These are phyloP conservation scores for Candida wancherniae DNA, from an alignment of 805 yeast species.

Conservation along the genomic window DNA sequence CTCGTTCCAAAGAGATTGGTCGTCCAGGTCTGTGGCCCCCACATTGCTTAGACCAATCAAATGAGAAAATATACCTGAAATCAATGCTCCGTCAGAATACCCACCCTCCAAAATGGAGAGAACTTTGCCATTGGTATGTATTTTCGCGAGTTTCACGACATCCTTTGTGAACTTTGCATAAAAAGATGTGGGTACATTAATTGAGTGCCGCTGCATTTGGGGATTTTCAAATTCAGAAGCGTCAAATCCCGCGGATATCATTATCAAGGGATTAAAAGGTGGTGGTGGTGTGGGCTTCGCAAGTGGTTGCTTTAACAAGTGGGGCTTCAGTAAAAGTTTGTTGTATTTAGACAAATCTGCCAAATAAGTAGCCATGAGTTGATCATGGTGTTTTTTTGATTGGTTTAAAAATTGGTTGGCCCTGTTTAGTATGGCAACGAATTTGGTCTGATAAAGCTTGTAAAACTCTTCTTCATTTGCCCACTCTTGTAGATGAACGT, in stretches of 20 bases:
- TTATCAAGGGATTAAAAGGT: constrained; percentile 46
- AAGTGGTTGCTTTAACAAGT: constrained; percentile 23
- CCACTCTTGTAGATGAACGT: constrained; percentile 72
- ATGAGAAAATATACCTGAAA: constrained; percentile 77
- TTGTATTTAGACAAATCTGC: constrained; percentile 24
- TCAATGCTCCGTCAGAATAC: constrained; percentile 74
- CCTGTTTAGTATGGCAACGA: constrained; percentile 55
- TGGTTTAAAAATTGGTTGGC: constrained; percentile 61
- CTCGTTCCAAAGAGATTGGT: constrained; percentile 45
- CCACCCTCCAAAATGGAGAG: constrained; percentile 81
- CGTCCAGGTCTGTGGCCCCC: constrained; percentile 21
- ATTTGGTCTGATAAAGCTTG: constrained; percentile 53
- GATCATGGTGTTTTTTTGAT: constrained; percentile 43
- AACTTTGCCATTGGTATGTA: constrained; percentile 56
- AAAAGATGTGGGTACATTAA: constrained; percentile 76
- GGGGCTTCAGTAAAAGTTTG: constrained; percentile 30
- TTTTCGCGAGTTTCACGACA: constrained; percentile 62
- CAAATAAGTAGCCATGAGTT: constrained; percentile 26
- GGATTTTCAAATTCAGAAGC: constrained; percentile 78
- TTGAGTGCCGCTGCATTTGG: constrained; percentile 82
- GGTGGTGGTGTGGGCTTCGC: constrained; percentile 33
- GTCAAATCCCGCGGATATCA: constrained; percentile 86
- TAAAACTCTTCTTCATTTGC: constrained; percentile 60
- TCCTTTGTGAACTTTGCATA: constrained; percentile 70
- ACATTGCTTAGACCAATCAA: constrained; percentile 61